Percentiles rank a stretch among this genome's conserved stretches.
phyloP scores from a whole-genome alignment of 2,329 filamentous ascomycete species.

The Pseudodiploospora longispora region DNA sequence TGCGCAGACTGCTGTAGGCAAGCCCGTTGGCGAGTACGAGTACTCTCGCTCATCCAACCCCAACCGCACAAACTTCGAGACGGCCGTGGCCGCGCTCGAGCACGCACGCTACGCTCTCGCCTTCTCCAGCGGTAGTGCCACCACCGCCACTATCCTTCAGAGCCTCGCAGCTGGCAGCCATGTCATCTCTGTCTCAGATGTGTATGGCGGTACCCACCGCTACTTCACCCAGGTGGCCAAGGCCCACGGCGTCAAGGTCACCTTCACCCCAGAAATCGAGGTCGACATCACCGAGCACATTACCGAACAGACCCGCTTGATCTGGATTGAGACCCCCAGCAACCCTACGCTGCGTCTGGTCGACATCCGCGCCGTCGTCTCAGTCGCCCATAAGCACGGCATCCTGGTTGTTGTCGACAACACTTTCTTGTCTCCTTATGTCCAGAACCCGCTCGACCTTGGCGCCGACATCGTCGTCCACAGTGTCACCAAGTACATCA shows the following conservation, averaged over 20 bases:
- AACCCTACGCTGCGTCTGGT: conserved; percentile 92
- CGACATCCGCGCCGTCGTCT: conserved; percentile 80
- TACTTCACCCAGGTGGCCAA: conserved; percentile 98
- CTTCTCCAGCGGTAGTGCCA: conserved; percentile 88
- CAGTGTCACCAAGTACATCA: conserved; percentile 98
- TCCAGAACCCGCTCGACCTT: conserved; percentile 92
- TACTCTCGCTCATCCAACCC: conserved; percentile 92
- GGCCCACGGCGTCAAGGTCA: conserved; percentile 88
- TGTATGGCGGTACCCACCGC: conserved; percentile 95
- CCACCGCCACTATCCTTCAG: conserved; percentile 88
- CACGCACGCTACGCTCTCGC: conserved; percentile 87
- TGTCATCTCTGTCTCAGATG: conserved; percentile 92
- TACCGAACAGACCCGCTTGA: conserved; percentile 77
- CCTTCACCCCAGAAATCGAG: conserved; percentile 89
- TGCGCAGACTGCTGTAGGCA: conserved; percentile 80
- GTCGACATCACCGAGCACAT: conserved; percentile 80
- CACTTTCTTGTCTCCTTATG: conserved; percentile 92
- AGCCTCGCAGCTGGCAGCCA: conserved; percentile 85
- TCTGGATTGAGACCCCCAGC: conserved; percentile 92
- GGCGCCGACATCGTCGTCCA: conserved; percentile 96
- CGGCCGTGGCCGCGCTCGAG: conserved; percentile 83
- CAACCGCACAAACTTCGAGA: conserved; percentile 91
- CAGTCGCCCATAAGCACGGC: conserved; percentile 75
- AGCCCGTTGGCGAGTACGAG: conserved; percentile 82
- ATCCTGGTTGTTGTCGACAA: conserved; percentile 98